Evolutionary conservation across 2,329 filamentous ascomycete genomes (phyloP), one percentile per base, ranked within the genome.

Genomic region (Boeremia exigua): DNA sequence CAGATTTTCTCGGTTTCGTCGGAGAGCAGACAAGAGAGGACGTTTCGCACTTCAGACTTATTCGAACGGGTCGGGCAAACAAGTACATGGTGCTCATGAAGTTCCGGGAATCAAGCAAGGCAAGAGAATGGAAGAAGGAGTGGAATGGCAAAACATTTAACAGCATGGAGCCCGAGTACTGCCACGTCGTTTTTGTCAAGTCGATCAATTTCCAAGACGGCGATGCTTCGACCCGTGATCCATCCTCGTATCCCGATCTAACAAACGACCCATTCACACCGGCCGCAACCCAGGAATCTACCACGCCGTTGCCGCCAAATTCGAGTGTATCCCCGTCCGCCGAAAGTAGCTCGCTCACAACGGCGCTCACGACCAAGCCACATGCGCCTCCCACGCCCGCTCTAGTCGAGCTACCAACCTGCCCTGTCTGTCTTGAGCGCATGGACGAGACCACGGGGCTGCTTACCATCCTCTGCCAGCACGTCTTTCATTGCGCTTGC

Each of bases 401-500:
- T 45, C 82, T 98, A 1, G 84, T 96, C 49, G 95, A 99, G 77
- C 80, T 99, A 11, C 95, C 95, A 2, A 98, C 95, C 1, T 99
- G 95, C 62, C 93, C 95, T 0, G 95, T 99, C 9, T 99, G 95
- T 64, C 83, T 99, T 5, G 95, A 99, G 75, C 88, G 94, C 43
- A 99, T 99, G 95, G 95, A 99, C 69, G 94, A 98, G 73, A 97
- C 93, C 0, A 96, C 92, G 0, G 95, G 95, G 0, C 81, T 99
- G 2, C 86, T 99, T 71, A 99, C 95, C 0, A 98, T 98, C 36
- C 88, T 96, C 28, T 99, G 95, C 72, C 94, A 98, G 69, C 95
- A 99, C 69, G 92, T 98, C 47, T 99, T 99, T 72, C 95, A 99
- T 74, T 98, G 95, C 72, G 93, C 89, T 1, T 99, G 95, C 76